Evolutionary conservation across 1,284 basidiomycete species (phyloP).

Genomic region (Ceratobasidium sp.): DNA sequence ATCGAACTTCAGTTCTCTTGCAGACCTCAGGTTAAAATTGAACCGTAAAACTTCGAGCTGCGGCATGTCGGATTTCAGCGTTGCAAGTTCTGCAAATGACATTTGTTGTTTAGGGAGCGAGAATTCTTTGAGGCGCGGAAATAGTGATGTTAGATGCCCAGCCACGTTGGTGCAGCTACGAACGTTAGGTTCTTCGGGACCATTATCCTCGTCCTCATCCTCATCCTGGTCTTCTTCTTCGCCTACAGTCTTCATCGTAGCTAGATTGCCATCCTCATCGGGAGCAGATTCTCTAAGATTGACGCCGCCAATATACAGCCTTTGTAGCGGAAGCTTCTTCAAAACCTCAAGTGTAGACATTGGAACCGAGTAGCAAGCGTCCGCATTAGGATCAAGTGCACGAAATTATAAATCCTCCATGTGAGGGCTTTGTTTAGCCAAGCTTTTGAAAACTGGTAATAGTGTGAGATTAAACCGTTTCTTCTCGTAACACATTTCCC

Average conservation of each 20-base stretch:
- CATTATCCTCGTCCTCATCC: conserved; percentile 1
- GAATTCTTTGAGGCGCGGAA: not conserved
- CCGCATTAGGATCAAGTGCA: not conserved
- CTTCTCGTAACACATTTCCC: not conserved
- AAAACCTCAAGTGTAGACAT: not conserved
- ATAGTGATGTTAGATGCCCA: not conserved
- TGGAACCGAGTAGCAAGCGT: not conserved
- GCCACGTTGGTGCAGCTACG: not conserved
- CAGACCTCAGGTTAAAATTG: not conserved
- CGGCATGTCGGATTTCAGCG: not conserved
- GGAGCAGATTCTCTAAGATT: not conserved
- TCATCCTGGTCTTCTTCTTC: not conserved
- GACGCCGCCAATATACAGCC: not conserved
- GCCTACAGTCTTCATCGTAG: not conserved
- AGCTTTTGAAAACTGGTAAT: not conserved
- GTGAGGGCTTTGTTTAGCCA: not conserved
- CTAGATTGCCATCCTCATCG: not conserved
- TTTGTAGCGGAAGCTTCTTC: not conserved
- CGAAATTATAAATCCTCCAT: not conserved
- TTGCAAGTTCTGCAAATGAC: not conserved
- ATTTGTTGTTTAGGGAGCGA: not conserved
- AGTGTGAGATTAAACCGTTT: not conserved
- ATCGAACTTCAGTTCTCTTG: not conserved
- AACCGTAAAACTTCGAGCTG: not conserved
- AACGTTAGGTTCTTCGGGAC: not conserved